Evolutionary conservation across 768 basidiomycete genomes (phyloP), one percentile per base, ranked within the genome.

Genomic region (Lactarius quietus): DNA sequence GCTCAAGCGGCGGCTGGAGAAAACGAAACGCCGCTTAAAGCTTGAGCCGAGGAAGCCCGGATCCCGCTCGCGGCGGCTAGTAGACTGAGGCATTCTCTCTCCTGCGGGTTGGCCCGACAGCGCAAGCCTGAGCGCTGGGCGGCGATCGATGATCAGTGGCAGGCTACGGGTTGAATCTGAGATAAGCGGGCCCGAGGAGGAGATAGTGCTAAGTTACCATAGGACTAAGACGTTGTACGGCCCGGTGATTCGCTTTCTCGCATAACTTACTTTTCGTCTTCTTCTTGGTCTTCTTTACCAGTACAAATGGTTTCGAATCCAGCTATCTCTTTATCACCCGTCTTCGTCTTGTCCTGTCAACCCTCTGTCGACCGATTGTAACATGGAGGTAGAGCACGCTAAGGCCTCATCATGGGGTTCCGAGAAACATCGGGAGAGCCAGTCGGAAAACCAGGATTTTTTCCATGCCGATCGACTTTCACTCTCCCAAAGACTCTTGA

Each of bases 21-120:
- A 84, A 72, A 75, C 77, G 57, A 83, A 80, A 72, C 75, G 78
- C 57, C 75, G 79, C 39, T 79, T 78, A 63, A 81, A 76, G 67
- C 76, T 85, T 2, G 80, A 80, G 66, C 80, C 81, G 43, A 66
- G 64, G 56, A 68, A 51, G 48, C n/a, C 38, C 17, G 20, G 59
- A 52, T 10, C 59, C 14, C 33, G n/a, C n/a, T 58, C 55, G 2
- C 61, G 48, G 56, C 61, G 61, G 31, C 45, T 58, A 15, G 57
- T 58, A 51, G 28, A 18, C 26, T 62, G 48, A 66, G 20, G 43
- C 54, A 26, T 39, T 43, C 31, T 38, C 54, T 8, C 23, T 28
- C 53, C 31, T 33, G 33, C 20, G 12, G 29, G 36, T 35, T 20
- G 17, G 29, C 1, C 45, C 45, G 14, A 23, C 45, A 10, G n/a